phyloP scores from a whole-genome alignment of 1,139 yeast species.

The Nadsonia starkeyi-henricii region DNA sequence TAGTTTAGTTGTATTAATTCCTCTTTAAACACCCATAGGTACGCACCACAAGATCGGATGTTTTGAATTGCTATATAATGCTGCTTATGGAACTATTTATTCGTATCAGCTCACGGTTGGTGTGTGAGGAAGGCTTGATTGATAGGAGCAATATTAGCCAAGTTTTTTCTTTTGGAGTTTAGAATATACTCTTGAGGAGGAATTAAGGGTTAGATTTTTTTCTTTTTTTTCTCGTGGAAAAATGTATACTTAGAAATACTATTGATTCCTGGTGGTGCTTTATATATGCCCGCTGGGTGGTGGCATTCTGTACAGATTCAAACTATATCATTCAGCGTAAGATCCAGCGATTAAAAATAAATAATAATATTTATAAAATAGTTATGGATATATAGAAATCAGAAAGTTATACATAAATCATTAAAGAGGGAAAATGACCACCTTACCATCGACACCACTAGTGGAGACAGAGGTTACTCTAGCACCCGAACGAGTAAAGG shows the following conservation, averaged over 20 bases:
- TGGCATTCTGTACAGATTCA: conserved; percentile 18
- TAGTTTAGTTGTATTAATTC: neutral
- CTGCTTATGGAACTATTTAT: conserved; percentile 1
- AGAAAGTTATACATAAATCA: neutral
- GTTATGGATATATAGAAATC: no score
- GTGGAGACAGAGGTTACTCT: conserved; percentile 44
- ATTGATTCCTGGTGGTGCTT: conserved; percentile 17
- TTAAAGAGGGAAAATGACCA: conserved; percentile 42
- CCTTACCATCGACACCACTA: conserved; percentile 81
- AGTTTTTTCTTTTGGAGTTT: no score
- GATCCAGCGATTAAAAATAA: conserved; percentile 16
- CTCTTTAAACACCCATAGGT: neutral
- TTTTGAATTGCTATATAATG: neutral
- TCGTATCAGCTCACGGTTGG: conserved; percentile 5
- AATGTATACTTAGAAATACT: conserved; percentile 12
- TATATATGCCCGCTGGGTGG: conserved; percentile 18
- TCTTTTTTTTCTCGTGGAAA: conserved; percentile 16
- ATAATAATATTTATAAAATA: neutral
- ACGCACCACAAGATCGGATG: neutral
- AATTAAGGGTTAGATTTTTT: conserved; percentile 10
- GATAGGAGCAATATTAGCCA: conserved; percentile 14
- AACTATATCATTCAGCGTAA: conserved; percentile 14
- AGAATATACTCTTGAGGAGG: conserved; percentile 5
- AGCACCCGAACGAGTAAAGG: conserved; percentile 29
- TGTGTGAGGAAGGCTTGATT: conserved; percentile 3